Conservation (phyloP, 108 stramenopile species). For the Nannochloropsis gaditana region DNA sequence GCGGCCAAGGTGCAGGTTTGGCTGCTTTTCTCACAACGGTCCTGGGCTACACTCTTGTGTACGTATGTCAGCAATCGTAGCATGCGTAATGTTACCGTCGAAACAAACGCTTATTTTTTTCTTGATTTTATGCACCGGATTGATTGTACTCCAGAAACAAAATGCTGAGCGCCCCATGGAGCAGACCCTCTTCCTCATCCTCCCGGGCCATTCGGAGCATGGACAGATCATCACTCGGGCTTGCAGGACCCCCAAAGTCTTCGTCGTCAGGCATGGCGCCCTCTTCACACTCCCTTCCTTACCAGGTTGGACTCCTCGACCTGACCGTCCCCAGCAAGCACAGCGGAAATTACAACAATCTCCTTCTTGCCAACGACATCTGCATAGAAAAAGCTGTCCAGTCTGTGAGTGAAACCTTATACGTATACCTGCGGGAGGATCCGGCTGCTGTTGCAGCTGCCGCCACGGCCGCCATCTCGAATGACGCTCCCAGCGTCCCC, state of each 20-base stretch:
- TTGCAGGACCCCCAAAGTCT: too few relatives aligned
- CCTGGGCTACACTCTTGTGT: slow-evolving; percentile 13
- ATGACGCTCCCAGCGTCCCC: background rate
- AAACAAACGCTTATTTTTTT: background rate
- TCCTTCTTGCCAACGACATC: slow-evolving; percentile 6
- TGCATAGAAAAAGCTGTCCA: background rate
- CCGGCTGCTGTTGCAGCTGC: background rate
- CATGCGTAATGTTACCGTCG: background rate
- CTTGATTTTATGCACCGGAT: background rate
- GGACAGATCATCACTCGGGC: background rate
- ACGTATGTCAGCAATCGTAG: background rate
- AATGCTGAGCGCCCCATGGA: slow-evolving; percentile 1
- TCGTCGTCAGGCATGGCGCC: too few relatives aligned
- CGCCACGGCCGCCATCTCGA: background rate
- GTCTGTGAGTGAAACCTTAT: slow-evolving; percentile 6
- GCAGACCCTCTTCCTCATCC: background rate
- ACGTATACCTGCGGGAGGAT: slow-evolving; percentile 4
- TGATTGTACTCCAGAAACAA: background rate
- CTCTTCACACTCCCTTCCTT: background rate
- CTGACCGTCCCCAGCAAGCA: background rate
- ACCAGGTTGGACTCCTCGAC: background rate
- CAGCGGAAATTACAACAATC: background rate
- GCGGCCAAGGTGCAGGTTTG: background rate
- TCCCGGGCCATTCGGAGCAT: background rate
- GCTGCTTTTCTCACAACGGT: background rate